Evolutionary conservation across 352 stramenopile genomes (phyloP).

Genomic region (Aphanomyces invadans): DNA sequence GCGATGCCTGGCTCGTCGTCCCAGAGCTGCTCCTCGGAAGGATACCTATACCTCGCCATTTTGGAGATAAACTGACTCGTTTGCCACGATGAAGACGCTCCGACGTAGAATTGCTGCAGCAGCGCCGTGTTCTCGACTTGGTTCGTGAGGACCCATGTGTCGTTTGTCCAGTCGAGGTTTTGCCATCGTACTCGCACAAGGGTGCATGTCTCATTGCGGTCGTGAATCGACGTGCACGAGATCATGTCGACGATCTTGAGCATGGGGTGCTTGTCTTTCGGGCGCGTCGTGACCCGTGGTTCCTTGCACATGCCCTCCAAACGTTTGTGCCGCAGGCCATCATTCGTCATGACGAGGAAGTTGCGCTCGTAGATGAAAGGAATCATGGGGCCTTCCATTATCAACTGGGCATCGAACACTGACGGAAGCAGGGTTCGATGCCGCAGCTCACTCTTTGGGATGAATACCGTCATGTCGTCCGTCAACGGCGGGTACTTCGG

Average conservation of each 20-base stretch:
- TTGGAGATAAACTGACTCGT: neutral
- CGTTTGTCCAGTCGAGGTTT: neutral
- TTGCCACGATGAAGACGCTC: slow-evolving; percentile 4
- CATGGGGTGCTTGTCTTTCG: neutral
- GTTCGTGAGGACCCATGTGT: slow-evolving; percentile 12
- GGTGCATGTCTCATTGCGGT: neutral
- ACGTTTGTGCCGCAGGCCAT: neutral
- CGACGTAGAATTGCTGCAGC: slow-evolving; percentile 21
- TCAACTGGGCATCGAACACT: slow-evolving; percentile 3
- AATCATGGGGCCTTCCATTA: slow-evolving; percentile 1
- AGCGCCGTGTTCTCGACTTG: neutral
- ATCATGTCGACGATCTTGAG: slow-evolving; percentile 16
- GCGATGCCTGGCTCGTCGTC: neutral
- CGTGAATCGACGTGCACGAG: neutral
- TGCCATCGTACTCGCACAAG: slow-evolving; percentile 9
- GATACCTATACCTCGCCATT: neutral
- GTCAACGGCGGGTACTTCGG: neutral
- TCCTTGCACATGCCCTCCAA: neutral
- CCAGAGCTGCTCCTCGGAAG: slow-evolving; percentile 12
- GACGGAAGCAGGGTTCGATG: neutral
- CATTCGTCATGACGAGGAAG: slow-evolving; percentile 19
- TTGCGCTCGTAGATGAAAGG: slow-evolving; percentile 13
- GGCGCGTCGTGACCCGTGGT: neutral
- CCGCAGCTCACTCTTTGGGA: neutral
- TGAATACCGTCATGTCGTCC: slow-evolving; percentile 3